phyloP scores from a whole-genome alignment of 2,329 filamentous ascomycete species.

The Malbranchea cinnamomea region DNA sequence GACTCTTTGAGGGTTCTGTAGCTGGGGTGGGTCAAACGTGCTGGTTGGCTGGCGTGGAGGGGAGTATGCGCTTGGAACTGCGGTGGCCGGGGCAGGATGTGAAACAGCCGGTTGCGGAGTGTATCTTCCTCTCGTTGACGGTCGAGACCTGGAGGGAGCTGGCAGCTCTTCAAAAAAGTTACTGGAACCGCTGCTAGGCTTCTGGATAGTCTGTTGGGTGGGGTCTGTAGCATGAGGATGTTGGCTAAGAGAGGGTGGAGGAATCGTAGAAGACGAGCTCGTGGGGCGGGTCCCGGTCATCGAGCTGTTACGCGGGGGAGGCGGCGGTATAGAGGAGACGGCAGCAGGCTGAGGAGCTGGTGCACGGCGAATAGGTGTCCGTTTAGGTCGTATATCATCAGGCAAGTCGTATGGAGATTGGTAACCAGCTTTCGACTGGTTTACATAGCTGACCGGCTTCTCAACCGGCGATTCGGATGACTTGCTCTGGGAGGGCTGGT shows the following conservation, averaged over 20 bases:
- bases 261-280: constrained; percentile 6
- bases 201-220: constrained; percentile 1
- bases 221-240: constrained; percentile 3
- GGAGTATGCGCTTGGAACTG: constrained; percentile 10
- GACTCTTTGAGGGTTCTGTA: too few relatives aligned
- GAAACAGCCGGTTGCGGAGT: constrained; percentile 20
- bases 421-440: constrained; percentile 84
- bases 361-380: constrained; percentile 28
- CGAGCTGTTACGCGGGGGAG: constrained; percentile 51
- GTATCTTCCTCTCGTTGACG: constrained; percentile 32
- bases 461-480: not conserved
- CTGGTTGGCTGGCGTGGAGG: too few relatives aligned
- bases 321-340: constrained; percentile 30
- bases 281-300: constrained; percentile 28
- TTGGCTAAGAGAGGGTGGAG: constrained; percentile 9
- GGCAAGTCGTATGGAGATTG: constrained; percentile 90
- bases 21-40: too few relatives aligned
- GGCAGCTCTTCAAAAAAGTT: constrained; percentile 72
- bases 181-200: constrained; percentile 16
- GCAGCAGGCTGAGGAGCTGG: too few relatives aligned
- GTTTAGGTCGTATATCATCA: constrained; percentile 56
- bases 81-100: constrained; percentile 13
- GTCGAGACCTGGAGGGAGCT: constrained; percentile 44
- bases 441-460: constrained; percentile 52
- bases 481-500: not conserved